phyloP scores from a whole-genome alignment of 2,329 filamentous ascomycete genomes.

The Fusarium torreyae region DNA sequence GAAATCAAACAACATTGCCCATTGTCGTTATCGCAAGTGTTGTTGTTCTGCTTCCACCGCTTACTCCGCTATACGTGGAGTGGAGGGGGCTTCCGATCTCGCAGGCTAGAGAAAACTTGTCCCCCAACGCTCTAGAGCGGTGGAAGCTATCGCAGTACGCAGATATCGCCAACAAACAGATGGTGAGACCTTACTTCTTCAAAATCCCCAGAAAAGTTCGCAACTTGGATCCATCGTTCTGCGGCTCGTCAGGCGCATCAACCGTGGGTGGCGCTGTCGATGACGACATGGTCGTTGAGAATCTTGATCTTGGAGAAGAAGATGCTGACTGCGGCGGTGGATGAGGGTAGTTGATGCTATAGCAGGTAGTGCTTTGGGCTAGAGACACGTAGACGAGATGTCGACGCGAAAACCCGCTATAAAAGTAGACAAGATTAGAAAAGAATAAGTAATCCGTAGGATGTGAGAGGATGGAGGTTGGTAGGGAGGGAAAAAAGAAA shows the following conservation, averaged over 20 bases:
- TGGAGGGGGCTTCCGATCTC: constrained; percentile 38
- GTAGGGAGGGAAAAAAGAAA: constrained; percentile 14
- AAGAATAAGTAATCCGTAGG: constrained; percentile 6
- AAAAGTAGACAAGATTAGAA: not conserved
- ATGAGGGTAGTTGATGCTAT: constrained; percentile 4
- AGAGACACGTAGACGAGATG: constrained; percentile 11
- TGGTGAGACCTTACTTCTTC: constrained; percentile 76
- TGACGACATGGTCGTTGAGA: constrained; percentile 56
- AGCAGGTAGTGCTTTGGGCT: constrained; percentile 8
- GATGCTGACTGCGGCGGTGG: constrained; percentile 19
- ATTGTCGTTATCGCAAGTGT: constrained; percentile 18
- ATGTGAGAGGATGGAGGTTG: constrained; percentile 12
- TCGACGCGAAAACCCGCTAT: constrained; percentile 7
- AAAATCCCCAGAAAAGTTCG: constrained; percentile 90
- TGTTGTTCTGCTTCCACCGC: constrained; percentile 26
- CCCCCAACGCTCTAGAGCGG: constrained; percentile 20
- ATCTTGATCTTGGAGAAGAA: constrained; percentile 20
- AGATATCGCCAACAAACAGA: constrained; percentile 8
- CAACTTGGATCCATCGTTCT: constrained; percentile 89
- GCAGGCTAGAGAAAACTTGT: constrained; percentile 16
- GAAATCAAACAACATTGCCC: constrained; percentile 13
- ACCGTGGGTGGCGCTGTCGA: constrained; percentile 53
- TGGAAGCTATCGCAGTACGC: constrained; percentile 34
- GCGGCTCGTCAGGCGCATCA: constrained; percentile 61
- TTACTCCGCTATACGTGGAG: constrained; percentile 30